Percentiles rank a stretch among this genome's conserved stretches.
Conservation (phyloP, 192 early-diverging fungal species). For the Entomortierella chlamydospora region DNA sequence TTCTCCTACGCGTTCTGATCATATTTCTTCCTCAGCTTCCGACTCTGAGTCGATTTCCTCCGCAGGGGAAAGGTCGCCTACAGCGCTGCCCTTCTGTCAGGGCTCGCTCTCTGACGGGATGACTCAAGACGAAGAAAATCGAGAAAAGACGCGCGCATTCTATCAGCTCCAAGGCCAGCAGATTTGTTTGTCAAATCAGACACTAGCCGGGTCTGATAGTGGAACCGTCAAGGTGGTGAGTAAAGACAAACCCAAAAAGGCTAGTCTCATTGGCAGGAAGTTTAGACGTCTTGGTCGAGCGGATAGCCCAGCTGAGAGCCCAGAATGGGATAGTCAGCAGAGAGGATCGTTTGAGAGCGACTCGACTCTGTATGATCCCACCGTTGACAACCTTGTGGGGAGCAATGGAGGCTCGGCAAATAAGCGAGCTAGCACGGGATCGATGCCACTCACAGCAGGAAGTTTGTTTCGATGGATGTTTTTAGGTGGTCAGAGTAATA, state of each 20-base stretch:
- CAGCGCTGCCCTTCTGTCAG: constrained; percentile 2
- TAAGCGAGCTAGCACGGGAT: constrained; percentile 43
- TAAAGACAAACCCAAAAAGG: constrained; percentile 41
- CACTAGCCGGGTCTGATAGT: constrained; percentile 8
- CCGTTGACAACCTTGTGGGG: neutral
- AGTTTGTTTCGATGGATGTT: constrained; percentile 53
- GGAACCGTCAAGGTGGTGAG: constrained; percentile 9
- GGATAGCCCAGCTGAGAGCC: neutral
- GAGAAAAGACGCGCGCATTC: constrained; percentile 24
- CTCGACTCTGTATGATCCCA: constrained; percentile 5
- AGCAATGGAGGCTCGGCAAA: neutral
- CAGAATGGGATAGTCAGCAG: constrained; percentile 14
- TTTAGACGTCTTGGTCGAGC: constrained; percentile 35
- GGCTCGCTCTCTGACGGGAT: constrained; percentile 24
- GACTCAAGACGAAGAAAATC: constrained; percentile 29
- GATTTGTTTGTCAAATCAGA: constrained; percentile 38
- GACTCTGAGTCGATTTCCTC: neutral
- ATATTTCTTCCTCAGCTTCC: neutral
- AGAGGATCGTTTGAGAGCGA: constrained; percentile 15
- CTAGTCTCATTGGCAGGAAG: constrained; percentile 37
- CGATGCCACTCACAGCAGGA: constrained; percentile 31
- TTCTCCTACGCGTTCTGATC: constrained; percentile 17
- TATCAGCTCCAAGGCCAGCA: constrained; percentile 48
- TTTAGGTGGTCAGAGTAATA: constrained; percentile 9
- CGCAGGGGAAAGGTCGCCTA: constrained; percentile 12